Evolutionary conservation across 257 asterid species (phyloP), one percentile per base, ranked within the genome.

Genomic region (Eucommia ulmoides): DNA sequence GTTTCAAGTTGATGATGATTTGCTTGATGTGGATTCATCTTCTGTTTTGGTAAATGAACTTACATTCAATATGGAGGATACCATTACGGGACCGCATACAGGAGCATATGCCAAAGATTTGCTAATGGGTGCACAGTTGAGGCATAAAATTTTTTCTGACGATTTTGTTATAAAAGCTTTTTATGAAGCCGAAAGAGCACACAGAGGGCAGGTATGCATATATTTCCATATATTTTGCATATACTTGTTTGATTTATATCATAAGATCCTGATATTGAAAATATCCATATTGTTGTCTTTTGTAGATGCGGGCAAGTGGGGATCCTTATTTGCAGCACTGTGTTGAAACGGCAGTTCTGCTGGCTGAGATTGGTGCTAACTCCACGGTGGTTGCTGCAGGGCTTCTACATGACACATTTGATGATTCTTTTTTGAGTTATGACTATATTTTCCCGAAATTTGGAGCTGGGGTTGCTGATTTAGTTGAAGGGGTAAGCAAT

Each of bases 291-390:
- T 42, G 20, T 42, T 10, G 2, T 42, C 8, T 50, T 9, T 62
- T 74, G 71, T 69, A 91, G 99, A 66, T 67, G 59, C 76, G 99
- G 20, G 94, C 84, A 22, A 83, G 94, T 68, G 99, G 99, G 1
- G 87, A 83, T 74, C 97, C 95, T 23, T 86, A 91, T 59, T 64
- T 91, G 67, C 84, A 91, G 78, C 99, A 91, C 63, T 91, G 99
- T 55, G 81, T 86, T 53, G 99, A 91, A 62, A 91, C 99, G 0
- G 97, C 95, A 0, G 63, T 64, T 49, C 71, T 86, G 56, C 81
- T 91, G 29, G 92, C 97, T 20, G 53, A 56, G 20, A 63, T 83
- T 19, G 99, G 99, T 46, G 93, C 96, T 35, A 86, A 76, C 65
- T 66, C 97, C 2, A 79, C 95, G 3, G 95, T 91, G 42, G 97